Base-by-base conservation (phyloP, 2,329 filamentous ascomycete species). In the Cercospora sp. region DNA sequence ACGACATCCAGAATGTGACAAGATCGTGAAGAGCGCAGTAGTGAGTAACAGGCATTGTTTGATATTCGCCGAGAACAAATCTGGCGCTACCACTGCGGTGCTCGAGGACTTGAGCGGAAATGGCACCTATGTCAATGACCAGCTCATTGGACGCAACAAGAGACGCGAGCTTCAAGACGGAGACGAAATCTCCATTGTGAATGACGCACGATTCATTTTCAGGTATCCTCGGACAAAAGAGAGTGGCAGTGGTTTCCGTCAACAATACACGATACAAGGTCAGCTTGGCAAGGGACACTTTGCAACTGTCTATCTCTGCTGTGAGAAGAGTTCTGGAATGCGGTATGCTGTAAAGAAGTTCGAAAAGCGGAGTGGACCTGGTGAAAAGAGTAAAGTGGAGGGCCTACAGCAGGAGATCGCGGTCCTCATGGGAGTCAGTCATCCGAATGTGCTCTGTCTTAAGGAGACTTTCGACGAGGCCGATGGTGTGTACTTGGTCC, bases 201-300 rank as follows among this genome's bases (percentile, higher is more conserved):
- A 93, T 75, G 90, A 92, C 76, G 92, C 92, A 8, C 89, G 92
- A 23, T 99, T 96, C 80, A 88, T 97, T 66, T 99, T 99, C 83
- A 86, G 92, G 64, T 98, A 99, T 75, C 94, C 95, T 1, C 88
- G 89, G 71, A 89, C 84, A 70, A 86, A 90, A 62, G 85, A 89
- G 63, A 58, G 36, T 6, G 90, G 90, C 5, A 94, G 90, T 78
- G 88, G 85, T 4, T 99, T 99, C 82, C 83, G 88, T 42, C 91
- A 97, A 74, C 91, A 97, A 78, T 99, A 97, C 81, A 91, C 88
- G 3, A 85, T 97, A 13, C 85, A 93, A 33, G 89, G 95, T 73
- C 92, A 93, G 77, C 87, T 98, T 10, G 95, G 94, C 74, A 97
- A 97, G 79, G 94, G 94, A 3, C 94, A 97, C 77, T 98, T 97